Base-by-base conservation (phyloP, 371 early-diverging fungal genomes). In the Mucor circinelloides region DNA sequence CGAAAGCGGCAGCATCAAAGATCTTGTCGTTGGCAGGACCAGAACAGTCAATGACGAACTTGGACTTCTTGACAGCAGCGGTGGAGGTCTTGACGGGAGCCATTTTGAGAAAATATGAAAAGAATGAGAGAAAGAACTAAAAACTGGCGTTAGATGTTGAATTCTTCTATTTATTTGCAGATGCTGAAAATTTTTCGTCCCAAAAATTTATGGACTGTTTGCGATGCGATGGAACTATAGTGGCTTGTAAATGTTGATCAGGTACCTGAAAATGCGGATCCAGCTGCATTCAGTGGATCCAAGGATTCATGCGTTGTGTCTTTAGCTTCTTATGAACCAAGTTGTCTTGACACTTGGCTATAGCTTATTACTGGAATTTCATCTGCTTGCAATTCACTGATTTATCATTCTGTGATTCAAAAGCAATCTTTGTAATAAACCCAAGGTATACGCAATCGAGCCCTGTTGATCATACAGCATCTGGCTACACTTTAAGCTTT, bases 1-100 rank as follows among this genome's bases (percentile, higher is more conserved):
- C 94, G 84, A 97, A 97, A 73, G 94, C 93, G 80, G 95, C 95
- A 68, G 89, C 89, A 88, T 99, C 98, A 74, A 99, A 93, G 88
- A 99, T 96, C 89, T 91, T 91, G 89, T 99, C 99, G 71, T 84
- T 85, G 76, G 93, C 97, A 72, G 99, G 98, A 66, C 84, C 90
- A 77, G 96, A 92, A 87, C 91, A 91, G 88, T 98, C 97, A 76
- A 99, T 91, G 80, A 93, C 88, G 91, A 88, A 94, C 87, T 92
- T 93, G 84, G 81, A 75, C 75, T 77, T 78, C 81, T 84, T 81
- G 73, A 69, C 76, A 63, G 66, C 77, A 62, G 78, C 50, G 46
- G 73, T 58, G 66, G 72, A 61, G 69, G 82, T 62, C 82, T 81
- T 81, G 73, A 77, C 79, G 69, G 82, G 82, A 72, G 82, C 82